Conservation (phyloP, 2,329 filamentous ascomycete genomes). For the Rhynchosporium graminicola region DNA sequence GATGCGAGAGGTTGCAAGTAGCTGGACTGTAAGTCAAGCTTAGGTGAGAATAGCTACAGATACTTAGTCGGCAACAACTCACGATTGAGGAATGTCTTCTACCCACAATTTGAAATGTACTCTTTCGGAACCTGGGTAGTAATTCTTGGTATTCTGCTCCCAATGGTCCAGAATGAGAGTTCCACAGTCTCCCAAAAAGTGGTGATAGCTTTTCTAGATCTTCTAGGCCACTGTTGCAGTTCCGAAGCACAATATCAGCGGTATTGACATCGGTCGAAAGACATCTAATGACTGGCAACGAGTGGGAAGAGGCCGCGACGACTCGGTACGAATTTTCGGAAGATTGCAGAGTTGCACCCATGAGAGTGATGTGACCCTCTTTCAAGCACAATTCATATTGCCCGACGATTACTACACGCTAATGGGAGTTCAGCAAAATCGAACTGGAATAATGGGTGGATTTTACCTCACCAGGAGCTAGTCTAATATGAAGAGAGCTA, state of each 20-base stretch:
- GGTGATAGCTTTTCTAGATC: slow-evolving; percentile 63
- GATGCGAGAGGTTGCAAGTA: slow-evolving; percentile 56
- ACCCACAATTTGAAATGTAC: slow-evolving; percentile 53
- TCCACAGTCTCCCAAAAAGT: slow-evolving; percentile 68
- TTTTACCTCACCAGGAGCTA: slow-evolving; percentile 53
- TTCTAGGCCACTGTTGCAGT: slow-evolving; percentile 50
- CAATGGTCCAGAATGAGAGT: slow-evolving; percentile 44
- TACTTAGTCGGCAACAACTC: slow-evolving; percentile 31
- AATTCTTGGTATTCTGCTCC: slow-evolving; percentile 21
- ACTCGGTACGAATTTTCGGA: slow-evolving; percentile 54
- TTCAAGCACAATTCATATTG: slow-evolving; percentile 65
- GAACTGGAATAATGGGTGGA: not conserved
- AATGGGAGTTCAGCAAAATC: slow-evolving; percentile 22
- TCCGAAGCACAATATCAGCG: slow-evolving; percentile 59
- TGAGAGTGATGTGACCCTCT: slow-evolving; percentile 63
- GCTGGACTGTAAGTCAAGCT: slow-evolving; percentile 52
- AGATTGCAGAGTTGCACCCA: slow-evolving; percentile 61
- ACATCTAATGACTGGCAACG: slow-evolving; percentile 66
- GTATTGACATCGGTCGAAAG: slow-evolving; percentile 45
- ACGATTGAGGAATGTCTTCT: slow-evolving; percentile 9
- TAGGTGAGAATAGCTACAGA: slow-evolving; percentile 53
- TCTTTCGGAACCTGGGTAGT: slow-evolving; percentile 32
- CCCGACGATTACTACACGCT: slow-evolving; percentile 66
- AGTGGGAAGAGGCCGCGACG: slow-evolving; percentile 68
- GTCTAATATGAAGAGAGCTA: slow-evolving; percentile 46